Conservation (phyloP, 2,329 filamentous ascomycete species). For the Pseudodiploospora longispora region DNA sequence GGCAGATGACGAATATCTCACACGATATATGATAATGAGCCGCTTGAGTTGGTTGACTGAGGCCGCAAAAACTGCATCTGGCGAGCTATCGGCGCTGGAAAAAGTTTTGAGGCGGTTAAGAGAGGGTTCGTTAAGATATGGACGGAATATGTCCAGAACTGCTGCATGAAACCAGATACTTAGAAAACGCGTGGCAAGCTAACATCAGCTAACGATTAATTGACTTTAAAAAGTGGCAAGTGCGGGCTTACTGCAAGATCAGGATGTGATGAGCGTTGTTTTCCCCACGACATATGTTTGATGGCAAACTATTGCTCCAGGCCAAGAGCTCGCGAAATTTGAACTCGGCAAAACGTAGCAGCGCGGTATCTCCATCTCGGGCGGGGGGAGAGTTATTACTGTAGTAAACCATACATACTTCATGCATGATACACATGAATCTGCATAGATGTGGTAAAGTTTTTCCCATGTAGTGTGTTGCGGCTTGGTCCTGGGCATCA, state of each 20-base stretch:
- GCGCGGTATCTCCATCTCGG: neutral
- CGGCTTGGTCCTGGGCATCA: neutral
- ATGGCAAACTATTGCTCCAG: slow-evolving; percentile 26
- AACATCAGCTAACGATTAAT: too few relatives aligned
- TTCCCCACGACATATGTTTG: slow-evolving; percentile 16
- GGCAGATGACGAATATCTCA: slow-evolving; percentile 21
- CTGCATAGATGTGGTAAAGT: slow-evolving; percentile 24
- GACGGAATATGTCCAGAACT: slow-evolving; percentile 28
- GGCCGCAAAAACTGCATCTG: slow-evolving; percentile 23
- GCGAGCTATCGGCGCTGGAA: slow-evolving; percentile 17
- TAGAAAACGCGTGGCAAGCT: neutral
- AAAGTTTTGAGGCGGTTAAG: slow-evolving; percentile 22
- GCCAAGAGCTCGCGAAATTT: slow-evolving; percentile 31
- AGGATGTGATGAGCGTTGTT: slow-evolving; percentile 25
- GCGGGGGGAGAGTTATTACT: slow-evolving; percentile 6
- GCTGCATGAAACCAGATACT: slow-evolving; percentile 34
- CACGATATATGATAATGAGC: slow-evolving; percentile 28
- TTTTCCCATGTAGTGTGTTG: slow-evolving; percentile 14
- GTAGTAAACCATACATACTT: slow-evolving; percentile 21
- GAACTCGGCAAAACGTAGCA: slow-evolving; percentile 23
- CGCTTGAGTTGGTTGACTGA: slow-evolving; percentile 31
- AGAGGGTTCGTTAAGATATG: slow-evolving; percentile 10
- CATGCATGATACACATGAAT: slow-evolving; percentile 31
- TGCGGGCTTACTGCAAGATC: slow-evolving; percentile 27
- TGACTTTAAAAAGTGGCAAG: neutral